Conservation (phyloP, 768 basidiomycete genomes). For the Lactarius hengduanensis region DNA sequence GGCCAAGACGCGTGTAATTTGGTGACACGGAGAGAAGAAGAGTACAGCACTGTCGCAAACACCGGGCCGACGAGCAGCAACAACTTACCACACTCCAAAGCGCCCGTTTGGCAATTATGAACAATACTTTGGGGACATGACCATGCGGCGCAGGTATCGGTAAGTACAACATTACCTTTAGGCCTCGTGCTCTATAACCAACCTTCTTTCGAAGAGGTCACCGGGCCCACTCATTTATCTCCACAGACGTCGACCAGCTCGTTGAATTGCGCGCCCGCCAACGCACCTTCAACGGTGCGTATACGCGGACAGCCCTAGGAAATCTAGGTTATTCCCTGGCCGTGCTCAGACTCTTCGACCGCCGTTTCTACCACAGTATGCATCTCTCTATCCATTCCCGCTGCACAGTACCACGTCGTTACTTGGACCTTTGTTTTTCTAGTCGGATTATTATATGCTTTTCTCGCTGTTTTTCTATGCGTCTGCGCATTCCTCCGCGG, state of each 20-base stretch:
- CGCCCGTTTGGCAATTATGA: too few species aligned
- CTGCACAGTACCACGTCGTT: neutral
- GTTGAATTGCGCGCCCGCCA: conserved; percentile 77
- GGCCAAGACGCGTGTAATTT: neutral
- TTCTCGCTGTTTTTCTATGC: conserved; percentile 61
- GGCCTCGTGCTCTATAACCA: neutral
- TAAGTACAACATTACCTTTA: neutral
- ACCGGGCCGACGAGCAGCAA: neutral
- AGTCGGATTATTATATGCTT: conserved; percentile 63
- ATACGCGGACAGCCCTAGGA: conserved; percentile 70
- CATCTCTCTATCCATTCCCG: conserved; percentile 10
- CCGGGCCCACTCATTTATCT: conserved; percentile 36
- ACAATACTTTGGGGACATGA: neutral
- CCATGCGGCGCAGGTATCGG: conserved; percentile 14
- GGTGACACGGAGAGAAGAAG: neutral
- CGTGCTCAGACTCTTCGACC: conserved; percentile 77
- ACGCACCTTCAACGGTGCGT: conserved; percentile 82
- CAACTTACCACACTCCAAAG: neutral
- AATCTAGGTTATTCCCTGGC: conserved; percentile 72
- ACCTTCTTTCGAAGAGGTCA: conserved; percentile 34
- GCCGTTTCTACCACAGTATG: conserved; percentile 69
- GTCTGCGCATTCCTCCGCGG: conserved; percentile 57
- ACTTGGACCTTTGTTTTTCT: conserved; percentile 6
- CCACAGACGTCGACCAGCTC: conserved; percentile 38
- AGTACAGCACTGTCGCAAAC: neutral